A percentile compares a stretch with the other conserved stretches of the same genome.
Evolutionary conservation across 2,329 filamentous ascomycete species (phyloP).

Genomic region (Nigrospora sphaerica): DNA sequence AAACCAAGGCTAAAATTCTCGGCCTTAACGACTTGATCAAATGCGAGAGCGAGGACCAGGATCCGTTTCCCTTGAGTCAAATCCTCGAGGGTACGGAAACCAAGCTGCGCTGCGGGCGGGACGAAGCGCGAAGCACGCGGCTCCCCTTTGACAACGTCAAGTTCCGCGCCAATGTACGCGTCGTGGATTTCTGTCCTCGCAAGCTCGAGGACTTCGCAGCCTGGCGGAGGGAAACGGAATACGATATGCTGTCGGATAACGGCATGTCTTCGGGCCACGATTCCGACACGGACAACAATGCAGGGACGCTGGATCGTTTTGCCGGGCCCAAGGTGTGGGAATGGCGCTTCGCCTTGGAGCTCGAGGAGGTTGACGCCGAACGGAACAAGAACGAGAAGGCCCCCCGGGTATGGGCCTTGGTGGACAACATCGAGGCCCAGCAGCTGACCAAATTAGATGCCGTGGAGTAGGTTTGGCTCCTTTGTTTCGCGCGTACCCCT

Average conservation of each 20-base stretch:
- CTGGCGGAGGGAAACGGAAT: constrained; percentile 36
- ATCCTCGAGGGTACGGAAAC: constrained; percentile 32
- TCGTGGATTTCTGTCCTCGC: constrained; percentile 73
- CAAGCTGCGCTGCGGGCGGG: constrained; percentile 32
- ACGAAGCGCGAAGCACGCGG: constrained; percentile 23
- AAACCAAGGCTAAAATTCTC: background rate
- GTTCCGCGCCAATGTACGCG: constrained; percentile 64
- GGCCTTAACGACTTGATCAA: constrained; percentile 27
- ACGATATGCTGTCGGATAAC: constrained; percentile 40
- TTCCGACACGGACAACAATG: constrained; percentile 16
- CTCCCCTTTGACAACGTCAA: constrained; percentile 70
- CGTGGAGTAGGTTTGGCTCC: constrained; percentile 23
- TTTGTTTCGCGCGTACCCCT: background rate
- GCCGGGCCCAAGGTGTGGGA: constrained; percentile 51
- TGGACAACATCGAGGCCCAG: constrained; percentile 51
- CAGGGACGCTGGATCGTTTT: constrained; percentile 13
- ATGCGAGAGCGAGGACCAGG: constrained; percentile 34
- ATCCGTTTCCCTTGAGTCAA: constrained; percentile 26
- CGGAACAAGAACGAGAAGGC: constrained; percentile 12
- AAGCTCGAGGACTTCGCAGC: constrained; percentile 64
- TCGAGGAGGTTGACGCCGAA: constrained; percentile 58
- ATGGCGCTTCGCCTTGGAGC: constrained; percentile 74
- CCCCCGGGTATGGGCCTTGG: constrained; percentile 56
- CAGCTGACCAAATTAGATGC: constrained; percentile 42
- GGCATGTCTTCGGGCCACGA: constrained; percentile 23